Conservation (phyloP, 2,329 filamentous ascomycete species). For the Botrytis aclada region DNA sequence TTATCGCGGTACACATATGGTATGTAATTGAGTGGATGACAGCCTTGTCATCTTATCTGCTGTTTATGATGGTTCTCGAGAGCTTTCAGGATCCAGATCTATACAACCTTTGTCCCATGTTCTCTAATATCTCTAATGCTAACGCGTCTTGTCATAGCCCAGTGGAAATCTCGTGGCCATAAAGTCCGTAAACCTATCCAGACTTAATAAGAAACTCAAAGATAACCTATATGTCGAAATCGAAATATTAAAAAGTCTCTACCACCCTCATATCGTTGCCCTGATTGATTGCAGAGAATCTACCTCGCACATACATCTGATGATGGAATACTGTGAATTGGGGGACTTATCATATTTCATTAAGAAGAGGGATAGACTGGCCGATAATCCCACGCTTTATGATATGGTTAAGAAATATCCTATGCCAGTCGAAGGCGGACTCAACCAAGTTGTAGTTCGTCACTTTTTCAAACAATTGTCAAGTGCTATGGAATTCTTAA, state of each 20-base stretch:
- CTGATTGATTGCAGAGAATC: conserved; percentile 93
- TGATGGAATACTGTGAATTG: conserved; percentile 98
- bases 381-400: conserved; percentile 73
- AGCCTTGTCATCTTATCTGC: background rate
- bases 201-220: conserved; percentile 92
- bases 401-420: conserved; percentile 95
- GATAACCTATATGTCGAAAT: conserved; percentile 96
- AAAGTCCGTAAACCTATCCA: conserved; percentile 89
- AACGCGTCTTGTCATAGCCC: conserved; percentile 50
- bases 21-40: conserved; percentile 45
- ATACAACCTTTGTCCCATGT: background rate
- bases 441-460: conserved; percentile 93
- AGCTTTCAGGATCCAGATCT: background rate
- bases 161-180: conserved; percentile 83
- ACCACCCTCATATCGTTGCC: conserved; percentile 95
- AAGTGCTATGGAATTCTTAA: conserved; percentile 86
- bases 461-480: conserved; percentile 95
- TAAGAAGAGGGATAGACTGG: conserved; percentile 82
- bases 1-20: conserved; percentile 81
- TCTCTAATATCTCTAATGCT: conserved; percentile 24
- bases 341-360: conserved; percentile 95
- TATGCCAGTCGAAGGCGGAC: conserved; percentile 74
- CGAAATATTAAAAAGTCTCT: conserved; percentile 86
- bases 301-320: conserved; percentile 82
- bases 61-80: background rate